Conservation (phyloP, 148 eudicot genomes). For the Salicornia ramosissima region DNA sequence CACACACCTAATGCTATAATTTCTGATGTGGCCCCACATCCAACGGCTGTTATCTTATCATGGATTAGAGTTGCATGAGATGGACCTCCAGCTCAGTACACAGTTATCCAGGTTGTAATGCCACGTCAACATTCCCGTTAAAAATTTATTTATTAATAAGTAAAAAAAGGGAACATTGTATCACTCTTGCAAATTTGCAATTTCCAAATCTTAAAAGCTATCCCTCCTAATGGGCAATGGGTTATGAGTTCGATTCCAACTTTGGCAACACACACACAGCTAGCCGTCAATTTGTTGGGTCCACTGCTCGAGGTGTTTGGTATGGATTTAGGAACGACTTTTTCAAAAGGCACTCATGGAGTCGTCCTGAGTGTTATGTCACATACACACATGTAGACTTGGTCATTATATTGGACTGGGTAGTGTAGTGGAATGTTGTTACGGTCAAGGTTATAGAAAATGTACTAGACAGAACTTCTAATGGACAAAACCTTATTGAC, state of each 20-base stretch:
- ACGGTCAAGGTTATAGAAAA: too few relatives aligned
- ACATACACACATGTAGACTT: too few relatives aligned
- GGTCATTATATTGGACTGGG: too few relatives aligned
- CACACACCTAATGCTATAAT: not conserved
- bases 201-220: conserved; percentile 15
- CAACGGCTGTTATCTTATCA: not conserved
- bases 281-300: conserved; percentile 20
- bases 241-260: conserved; percentile 7
- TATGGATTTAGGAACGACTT: too few relatives aligned
- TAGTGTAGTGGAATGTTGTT: too few relatives aligned
- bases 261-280: conserved; percentile 26
- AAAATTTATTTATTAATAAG: too few relatives aligned
- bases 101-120: not conserved
- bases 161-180: not conserved
- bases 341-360: too few relatives aligned
- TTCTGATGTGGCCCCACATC: not conserved
- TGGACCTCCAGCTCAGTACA: not conserved
- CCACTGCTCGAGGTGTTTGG: too few relatives aligned
- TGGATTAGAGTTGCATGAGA: not conserved
- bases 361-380: too few relatives aligned
- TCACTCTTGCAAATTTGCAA: not conserved
- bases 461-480: too few relatives aligned
- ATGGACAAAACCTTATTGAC: too few relatives aligned
- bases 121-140: too few relatives aligned
- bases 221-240: not conserved